Base-by-base conservation (phyloP, 768 basidiomycete species). In the Boletus vinaceobasis region DNA sequence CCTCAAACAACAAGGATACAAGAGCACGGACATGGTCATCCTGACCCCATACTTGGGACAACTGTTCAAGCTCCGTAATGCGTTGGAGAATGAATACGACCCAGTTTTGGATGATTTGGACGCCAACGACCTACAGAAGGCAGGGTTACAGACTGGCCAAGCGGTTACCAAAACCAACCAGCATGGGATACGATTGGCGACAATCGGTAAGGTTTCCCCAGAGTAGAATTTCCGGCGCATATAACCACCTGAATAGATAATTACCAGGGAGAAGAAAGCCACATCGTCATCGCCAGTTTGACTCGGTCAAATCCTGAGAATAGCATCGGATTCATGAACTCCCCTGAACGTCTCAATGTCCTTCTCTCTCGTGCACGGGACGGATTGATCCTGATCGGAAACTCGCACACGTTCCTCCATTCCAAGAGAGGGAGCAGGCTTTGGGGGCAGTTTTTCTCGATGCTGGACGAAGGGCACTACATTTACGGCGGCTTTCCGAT, bases 241-340 rank as follows among this genome's bases (percentile, higher is more conserved):
- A 4, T 43, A 29, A 59, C 48, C 19, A 10, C 19, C 15, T 29
- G 5, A 27, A 14, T 51, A 88, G 87, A 89, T 57, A 89, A 89
- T 60, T 89, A 87, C 57, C 87, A 89, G 60, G 87, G 87, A 10
- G 87, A 89, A 60, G 87, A 88, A 65, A 83, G 83, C 38, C 77
- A 88, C 31, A 83, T 89, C 37, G 83, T 89, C 40, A 75, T 89
- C 19, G 74, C 76, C 21, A 82, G 79, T 14, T 65, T 89, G 23
- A 86, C 84, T 0, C 69, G 87, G 37, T 87, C 85, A 62, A 88
- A 89, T 56, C 15, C 71, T 0, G 58, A 69, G 0, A 66, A 77
- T 48, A 79, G 78, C 58, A 89, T 89, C 26, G 87, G 88, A 0
- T 88, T 88, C 69, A 87, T 89, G 86, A 72, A 64, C 40, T 77